phyloP scores from a whole-genome alignment of 345 rosid species.

The Garcia nutans region DNA sequence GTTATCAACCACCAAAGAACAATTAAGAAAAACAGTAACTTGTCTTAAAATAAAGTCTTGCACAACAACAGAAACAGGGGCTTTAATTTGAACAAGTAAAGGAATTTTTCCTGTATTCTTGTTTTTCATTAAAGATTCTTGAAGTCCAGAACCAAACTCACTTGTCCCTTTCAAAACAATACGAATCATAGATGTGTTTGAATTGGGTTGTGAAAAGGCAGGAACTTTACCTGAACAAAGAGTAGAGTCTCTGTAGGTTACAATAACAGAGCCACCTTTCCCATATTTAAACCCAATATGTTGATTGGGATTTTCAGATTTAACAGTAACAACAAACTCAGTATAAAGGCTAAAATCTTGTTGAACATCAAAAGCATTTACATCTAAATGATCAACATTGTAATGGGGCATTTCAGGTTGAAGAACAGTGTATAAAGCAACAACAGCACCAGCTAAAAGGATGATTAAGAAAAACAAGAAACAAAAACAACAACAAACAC shows the following conservation, averaged over 20 bases:
- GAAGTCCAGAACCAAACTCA: conserved; percentile 38
- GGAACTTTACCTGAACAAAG: conserved; percentile 52
- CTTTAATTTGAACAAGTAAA: conserved; percentile 37
- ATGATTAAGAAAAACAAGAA: conserved; percentile 37
- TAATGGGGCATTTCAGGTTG: conserved; percentile 45
- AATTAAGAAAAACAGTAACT: conserved; percentile 33
- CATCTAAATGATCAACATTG: conserved; percentile 31
- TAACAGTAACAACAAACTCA: conserved; percentile 37
- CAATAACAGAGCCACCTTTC: conserved; percentile 37
- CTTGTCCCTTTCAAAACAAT: conserved; percentile 40
- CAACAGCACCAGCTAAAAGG: conserved; percentile 18
- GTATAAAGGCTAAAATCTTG: conserved; percentile 39
- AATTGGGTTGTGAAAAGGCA: conserved; percentile 38
- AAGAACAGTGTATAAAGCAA: conserved; percentile 22
- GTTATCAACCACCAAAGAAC: conserved; percentile 48
- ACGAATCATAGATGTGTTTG: conserved; percentile 29
- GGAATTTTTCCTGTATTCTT: conserved; percentile 42
- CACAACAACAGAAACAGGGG: conserved; percentile 36
- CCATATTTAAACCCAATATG: conserved; percentile 39
- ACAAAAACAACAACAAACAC: conserved; percentile 50
- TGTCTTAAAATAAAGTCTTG: conserved; percentile 28
- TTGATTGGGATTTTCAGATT: conserved; percentile 43
- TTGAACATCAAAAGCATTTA: conserved; percentile 32
- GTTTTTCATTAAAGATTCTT: conserved; percentile 32
- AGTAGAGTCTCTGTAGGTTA: conserved; percentile 25